phyloP scores from a whole-genome alignment of 768 basidiomycete species.

The Kwoniella newhampshirensis region DNA sequence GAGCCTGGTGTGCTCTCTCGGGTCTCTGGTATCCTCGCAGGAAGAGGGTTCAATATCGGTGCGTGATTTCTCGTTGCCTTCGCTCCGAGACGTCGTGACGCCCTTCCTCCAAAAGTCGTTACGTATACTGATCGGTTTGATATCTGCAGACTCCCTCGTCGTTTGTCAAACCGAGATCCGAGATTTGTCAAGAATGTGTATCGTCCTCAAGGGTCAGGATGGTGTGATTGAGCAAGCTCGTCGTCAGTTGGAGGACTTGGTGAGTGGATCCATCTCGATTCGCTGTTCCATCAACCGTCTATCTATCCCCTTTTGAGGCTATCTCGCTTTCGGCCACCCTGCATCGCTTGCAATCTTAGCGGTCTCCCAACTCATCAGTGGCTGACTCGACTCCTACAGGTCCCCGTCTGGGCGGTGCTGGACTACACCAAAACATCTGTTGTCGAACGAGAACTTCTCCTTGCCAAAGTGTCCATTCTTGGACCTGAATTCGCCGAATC shows the following conservation, averaged over 20 bases:
- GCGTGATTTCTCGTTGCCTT: constrained; percentile 16
- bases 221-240: constrained; percentile 96
- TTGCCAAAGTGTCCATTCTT: constrained; percentile 94
- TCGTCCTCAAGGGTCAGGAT: constrained; percentile 94
- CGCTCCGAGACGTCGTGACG: too few species aligned
- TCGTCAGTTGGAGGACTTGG: constrained; percentile 91
- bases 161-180: constrained; percentile 97
- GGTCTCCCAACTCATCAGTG: neutral
- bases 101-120: neutral
- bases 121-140: neutral
- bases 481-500: constrained; percentile 96
- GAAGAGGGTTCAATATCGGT: constrained; percentile 83
- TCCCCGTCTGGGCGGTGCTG: constrained; percentile 98
- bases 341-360: neutral
- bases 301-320: neutral
- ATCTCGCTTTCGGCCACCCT: too few species aligned
- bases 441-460: constrained; percentile 88
- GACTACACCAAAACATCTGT: constrained; percentile 92
- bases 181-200: constrained; percentile 96
- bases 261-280: constrained; percentile 57
- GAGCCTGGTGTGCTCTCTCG: constrained; percentile 99
- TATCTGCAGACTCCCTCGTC: constrained; percentile 79
- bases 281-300: neutral
- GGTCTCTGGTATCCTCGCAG: constrained; percentile 95
- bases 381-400: constrained; percentile 58